phyloP scores from a whole-genome alignment of 257 asterid species.

The Datura wrightii region DNA sequence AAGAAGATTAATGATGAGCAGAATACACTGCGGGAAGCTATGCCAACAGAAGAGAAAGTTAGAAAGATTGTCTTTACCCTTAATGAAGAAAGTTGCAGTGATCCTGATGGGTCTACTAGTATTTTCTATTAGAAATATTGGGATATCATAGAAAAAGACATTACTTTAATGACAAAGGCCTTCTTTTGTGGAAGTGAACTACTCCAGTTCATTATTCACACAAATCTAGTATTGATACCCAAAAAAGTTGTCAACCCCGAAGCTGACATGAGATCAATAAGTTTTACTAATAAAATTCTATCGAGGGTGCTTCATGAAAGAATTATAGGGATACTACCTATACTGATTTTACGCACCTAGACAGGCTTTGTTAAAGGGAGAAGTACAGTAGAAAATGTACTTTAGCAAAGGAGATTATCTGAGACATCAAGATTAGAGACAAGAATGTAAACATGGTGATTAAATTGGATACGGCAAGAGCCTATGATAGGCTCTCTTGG shows the following conservation, averaged over 20 bases:
- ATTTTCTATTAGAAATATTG: too few relatives aligned
- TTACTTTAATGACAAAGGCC: too few relatives aligned
- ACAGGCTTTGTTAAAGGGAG: background rate
- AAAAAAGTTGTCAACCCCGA: background rate
- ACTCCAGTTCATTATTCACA: too few relatives aligned
- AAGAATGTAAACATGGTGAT: background rate
- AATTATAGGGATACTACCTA: background rate
- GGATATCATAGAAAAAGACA: too few relatives aligned
- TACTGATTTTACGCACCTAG: background rate
- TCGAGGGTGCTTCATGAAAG: background rate
- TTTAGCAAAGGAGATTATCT: background rate
- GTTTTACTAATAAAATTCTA: background rate
- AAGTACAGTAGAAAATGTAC: background rate
- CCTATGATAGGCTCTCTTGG: too few relatives aligned
- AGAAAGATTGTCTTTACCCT: too few relatives aligned
- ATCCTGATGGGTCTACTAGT: too few relatives aligned
- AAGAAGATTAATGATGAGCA: too few relatives aligned
- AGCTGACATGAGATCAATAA: background rate
- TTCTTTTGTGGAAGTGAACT: too few relatives aligned
- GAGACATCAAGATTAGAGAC: background rate
- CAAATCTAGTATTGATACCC: background rate
- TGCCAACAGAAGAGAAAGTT: too few relatives aligned
- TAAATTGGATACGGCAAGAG: background rate
- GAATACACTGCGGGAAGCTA: too few relatives aligned
- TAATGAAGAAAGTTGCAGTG: too few relatives aligned